Conservation (phyloP, 2,329 filamentous ascomycete genomes). For the Zymoseptoria pseudotritici region DNA sequence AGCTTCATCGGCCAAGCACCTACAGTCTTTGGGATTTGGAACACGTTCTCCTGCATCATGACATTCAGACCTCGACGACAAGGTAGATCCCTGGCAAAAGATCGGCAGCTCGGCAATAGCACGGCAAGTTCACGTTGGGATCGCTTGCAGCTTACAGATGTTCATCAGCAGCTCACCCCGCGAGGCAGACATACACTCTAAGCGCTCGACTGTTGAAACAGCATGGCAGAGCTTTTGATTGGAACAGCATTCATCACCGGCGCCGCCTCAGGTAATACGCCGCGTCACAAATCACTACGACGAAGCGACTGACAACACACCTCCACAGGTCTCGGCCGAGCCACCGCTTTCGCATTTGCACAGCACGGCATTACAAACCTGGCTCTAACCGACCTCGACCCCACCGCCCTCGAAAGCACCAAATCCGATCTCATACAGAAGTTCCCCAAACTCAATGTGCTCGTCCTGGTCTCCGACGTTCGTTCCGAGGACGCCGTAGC, state of each 20-base stretch:
- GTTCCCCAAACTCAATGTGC: constrained; percentile 6
- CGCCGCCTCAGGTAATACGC: constrained; percentile 11
- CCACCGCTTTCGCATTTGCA: constrained; percentile 16
- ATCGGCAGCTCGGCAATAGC: not conserved
- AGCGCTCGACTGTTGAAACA: not conserved
- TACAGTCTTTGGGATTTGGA: too few relatives aligned
- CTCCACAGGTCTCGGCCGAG: constrained; percentile 14
- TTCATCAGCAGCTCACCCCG: not conserved
- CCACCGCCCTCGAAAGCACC: constrained; percentile 8
- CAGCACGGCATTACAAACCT: constrained; percentile 11
- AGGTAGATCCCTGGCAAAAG: not conserved
- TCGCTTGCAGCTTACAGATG: too few relatives aligned
- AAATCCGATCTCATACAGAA: constrained; percentile 4
- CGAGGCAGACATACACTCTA: not conserved
- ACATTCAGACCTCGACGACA: not conserved
- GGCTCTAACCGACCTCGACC: constrained; percentile 14
- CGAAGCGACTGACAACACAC: not conserved
- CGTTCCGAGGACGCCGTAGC: constrained; percentile 22
- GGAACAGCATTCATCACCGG: constrained; percentile 16
- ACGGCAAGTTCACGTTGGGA: not conserved
- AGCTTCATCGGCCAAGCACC: too few relatives aligned
- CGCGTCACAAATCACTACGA: not conserved
- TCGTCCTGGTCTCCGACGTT: constrained; percentile 12
- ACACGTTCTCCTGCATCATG: not conserved
- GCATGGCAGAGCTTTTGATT: constrained; percentile 2